phyloP scores from a whole-genome alignment of 371 early-diverging fungal genomes.

The Batrachochytrium dendrobatidis region DNA sequence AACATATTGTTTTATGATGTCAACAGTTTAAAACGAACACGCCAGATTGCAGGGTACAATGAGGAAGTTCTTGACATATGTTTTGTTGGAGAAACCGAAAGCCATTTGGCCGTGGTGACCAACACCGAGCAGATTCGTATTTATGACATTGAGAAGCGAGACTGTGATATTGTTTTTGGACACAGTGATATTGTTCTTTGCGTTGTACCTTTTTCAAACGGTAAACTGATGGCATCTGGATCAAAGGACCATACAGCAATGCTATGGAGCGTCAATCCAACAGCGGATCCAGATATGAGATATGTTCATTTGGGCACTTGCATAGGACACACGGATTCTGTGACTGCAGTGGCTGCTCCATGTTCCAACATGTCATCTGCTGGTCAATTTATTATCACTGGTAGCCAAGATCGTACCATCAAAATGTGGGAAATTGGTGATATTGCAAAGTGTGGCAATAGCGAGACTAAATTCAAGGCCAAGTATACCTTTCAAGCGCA shows the following conservation, averaged over 20 bases:
- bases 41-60: conserved; percentile 90
- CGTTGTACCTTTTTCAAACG: conserved; percentile 59
- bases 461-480: conserved; percentile 42
- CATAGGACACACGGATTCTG: conserved; percentile 85
- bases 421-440: conserved; percentile 75
- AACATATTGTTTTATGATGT: conserved; percentile 75
- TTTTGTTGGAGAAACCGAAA: conserved; percentile 64
- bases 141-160: conserved; percentile 69
- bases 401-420: conserved; percentile 87
- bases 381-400: conserved; percentile 65
- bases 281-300: conserved; percentile 17
- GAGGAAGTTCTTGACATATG: conserved; percentile 87
- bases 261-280: conserved; percentile 56
- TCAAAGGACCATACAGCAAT: conserved; percentile 82
- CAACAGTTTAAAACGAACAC: conserved; percentile 39
- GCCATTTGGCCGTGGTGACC: conserved; percentile 78
- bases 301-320: conserved; percentile 62
- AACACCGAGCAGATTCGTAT: conserved; percentile 81
- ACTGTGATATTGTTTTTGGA: conserved; percentile 80
- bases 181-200: conserved; percentile 83
- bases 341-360: conserved; percentile 65
- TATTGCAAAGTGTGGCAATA: conserved; percentile 5
- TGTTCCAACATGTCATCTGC: conserved; percentile 28
- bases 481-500: conserved; percentile 89
- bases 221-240: conserved; percentile 69